Evolutionary conservation across 2,329 filamentous ascomycete genomes (phyloP), one percentile per base, ranked within the genome.

Genomic region (Helotiales sp.): DNA sequence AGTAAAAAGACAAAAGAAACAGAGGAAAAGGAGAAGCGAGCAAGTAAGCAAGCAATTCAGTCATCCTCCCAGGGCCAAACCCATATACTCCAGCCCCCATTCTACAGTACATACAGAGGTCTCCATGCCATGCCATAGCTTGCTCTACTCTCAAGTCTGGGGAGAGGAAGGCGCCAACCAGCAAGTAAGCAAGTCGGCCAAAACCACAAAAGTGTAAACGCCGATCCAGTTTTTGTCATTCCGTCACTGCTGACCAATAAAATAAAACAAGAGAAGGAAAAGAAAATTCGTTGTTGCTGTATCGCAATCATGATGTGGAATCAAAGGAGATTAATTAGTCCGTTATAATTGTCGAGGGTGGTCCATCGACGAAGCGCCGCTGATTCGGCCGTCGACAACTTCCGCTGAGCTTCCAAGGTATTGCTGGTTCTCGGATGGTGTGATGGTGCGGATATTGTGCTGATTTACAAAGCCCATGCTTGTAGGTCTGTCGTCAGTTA

Each of bases 381-480:
- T 75, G 57, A 65, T 43, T 50, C 73, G 45, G 20, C 65, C 83
- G 60, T 86, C 81, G 2, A 89, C 82, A 17, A 89, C 78, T 75
- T 89, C 87, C 1, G 87, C 87, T 6, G 84, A 80, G 69, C 82
- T 84, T 22, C 84, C 85, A 1, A 87, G 75, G 26, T 86, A 78
- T 68, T 86, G 81, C 10, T 82, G 77, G 43, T 79, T 77, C 24
- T 80, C 78, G 11, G 79, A 79, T 5, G 83, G 84, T 61, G 88
- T 86, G 22, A 88, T 80, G 30, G 83, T 82, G 72, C 79, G 86
- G 66, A 88, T 84, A 65, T 80, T 86, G 64, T 87, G 86, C 37
- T 88, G 85, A 65, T 84, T 80, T 24, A 90, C 88, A 63, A 82
- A 82, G 22, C 87, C 87, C 63, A 85, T 83, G 64, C 82, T 87